These are phyloP conservation scores for Nothopassalora personata DNA, from an alignment of 2,329 filamentous ascomycete species.

Conservation along the genomic window DNA sequence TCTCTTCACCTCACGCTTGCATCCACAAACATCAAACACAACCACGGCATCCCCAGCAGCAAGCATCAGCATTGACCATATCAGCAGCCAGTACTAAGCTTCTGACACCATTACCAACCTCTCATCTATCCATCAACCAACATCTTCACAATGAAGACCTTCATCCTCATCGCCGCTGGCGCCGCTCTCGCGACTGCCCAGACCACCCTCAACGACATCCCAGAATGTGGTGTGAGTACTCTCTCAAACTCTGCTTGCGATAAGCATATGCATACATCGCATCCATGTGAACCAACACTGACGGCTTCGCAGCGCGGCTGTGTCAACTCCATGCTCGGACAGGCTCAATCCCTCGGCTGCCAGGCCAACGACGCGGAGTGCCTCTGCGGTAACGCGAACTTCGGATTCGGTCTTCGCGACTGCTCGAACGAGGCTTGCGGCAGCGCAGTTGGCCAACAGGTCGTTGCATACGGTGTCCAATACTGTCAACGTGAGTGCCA, in stretches of 20 bases:
- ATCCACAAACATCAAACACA: neutral
- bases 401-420: constrained; percentile 37
- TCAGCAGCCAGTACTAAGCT: neutral
- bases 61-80: neutral
- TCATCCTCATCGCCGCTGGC: constrained; percentile 28
- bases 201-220: constrained; percentile 26
- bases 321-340: constrained; percentile 34
- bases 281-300: constrained; percentile 6
- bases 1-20: neutral
- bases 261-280: neutral
- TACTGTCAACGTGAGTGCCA: constrained; percentile 30
- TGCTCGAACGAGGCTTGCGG: constrained; percentile 35
- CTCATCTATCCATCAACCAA: neutral
- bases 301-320: constrained; percentile 29
- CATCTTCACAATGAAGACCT: constrained; percentile 31
- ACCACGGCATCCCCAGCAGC: neutral
- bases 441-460: constrained; percentile 22
- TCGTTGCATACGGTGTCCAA: constrained; percentile 31
- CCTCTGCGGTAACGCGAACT: constrained; percentile 34
- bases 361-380: constrained; percentile 29
- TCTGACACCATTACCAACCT: neutral
- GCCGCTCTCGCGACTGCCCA: constrained; percentile 33
- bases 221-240: constrained; percentile 34
- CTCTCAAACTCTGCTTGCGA: neutral
- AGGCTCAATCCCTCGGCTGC: constrained; percentile 31